Evolutionary conservation across 495 filamentous ascomycete species (phyloP), one percentile per base, ranked within the genome.

Genomic region (Penicillium ochrochloron): DNA sequence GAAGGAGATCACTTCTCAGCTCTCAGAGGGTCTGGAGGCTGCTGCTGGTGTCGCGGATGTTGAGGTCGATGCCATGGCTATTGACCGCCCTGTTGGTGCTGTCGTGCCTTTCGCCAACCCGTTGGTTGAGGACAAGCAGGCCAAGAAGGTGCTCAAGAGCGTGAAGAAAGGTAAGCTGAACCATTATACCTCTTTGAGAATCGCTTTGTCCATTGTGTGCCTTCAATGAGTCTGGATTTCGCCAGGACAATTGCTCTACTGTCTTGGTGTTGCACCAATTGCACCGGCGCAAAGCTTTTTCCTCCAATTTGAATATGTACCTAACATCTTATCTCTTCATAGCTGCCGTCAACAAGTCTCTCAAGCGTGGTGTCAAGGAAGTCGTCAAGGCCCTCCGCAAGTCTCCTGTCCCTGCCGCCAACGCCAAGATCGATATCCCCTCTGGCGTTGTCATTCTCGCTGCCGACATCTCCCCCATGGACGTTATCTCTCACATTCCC

Each of bases 331-430:
- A 33, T 58, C 21, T n/a, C 41, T 57, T 39, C 58, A 51, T 44
- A 98, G 94, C 92, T 57, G 92, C 93, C 63, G 97, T 96, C 80
- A 86, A 91, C 80, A 95, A 93, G 80, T 88, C 90, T 62, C 90
- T 99, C 77, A 93, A 94, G 80, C 94, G 96, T 72, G 95, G 95
- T 78, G 94, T 98, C 46, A 98, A 98, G 80, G 95, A 99, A 81
- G 92, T 95, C 74, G 92, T 97, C 80, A 99, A 99, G 83, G 86
- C 92, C 23, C 89, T 99, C 70, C 91, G 94, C 77, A 97, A 97
- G 81, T 91, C 90, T 6, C 84, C 92, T 60, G 77, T 86, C 53
- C 75, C 79, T 60, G 77, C 78, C 35, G 79, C 84, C 64, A 83
- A 86, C 56, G 82, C 82, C 23, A 68, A 79, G 60, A 73, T 81